phyloP scores from a whole-genome alignment of 441 rosid genomes.

The Breynia disticha region DNA sequence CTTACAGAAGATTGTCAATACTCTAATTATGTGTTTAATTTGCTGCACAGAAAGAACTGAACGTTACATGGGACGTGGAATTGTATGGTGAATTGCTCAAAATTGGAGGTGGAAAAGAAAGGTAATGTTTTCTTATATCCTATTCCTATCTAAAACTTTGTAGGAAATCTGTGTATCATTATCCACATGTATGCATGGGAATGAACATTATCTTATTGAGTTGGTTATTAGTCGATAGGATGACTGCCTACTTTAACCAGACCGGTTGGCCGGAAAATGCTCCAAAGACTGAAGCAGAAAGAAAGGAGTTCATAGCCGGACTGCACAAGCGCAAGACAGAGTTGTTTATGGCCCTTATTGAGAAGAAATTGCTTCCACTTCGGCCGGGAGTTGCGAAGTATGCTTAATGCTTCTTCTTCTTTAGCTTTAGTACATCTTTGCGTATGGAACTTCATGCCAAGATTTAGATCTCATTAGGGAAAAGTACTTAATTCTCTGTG shows the following conservation, averaged over 20 bases:
- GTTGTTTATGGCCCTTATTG: slow-evolving; percentile 85
- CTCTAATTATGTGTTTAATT: background rate
- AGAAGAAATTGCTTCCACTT: slow-evolving; percentile 80
- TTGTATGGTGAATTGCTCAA: slow-evolving; percentile 85
- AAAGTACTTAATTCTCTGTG: too few species aligned
- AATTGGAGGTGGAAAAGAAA: slow-evolving; percentile 94
- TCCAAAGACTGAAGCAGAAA: slow-evolving; percentile 74
- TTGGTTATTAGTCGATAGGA: slow-evolving; percentile 28
- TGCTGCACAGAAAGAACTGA: slow-evolving; percentile 54
- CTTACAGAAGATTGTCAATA: too few species aligned
- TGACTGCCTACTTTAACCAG: slow-evolving; percentile 88
- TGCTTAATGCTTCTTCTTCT: background rate
- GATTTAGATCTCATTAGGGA: too few species aligned
- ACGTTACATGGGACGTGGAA: slow-evolving; percentile 85
- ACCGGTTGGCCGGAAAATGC: slow-evolving; percentile 87
- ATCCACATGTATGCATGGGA: background rate
- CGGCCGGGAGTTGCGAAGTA: slow-evolving; percentile 94
- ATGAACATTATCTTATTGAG: slow-evolving; percentile 2
- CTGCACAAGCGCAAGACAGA: slow-evolving; percentile 86
- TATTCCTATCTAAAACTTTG: too few species aligned
- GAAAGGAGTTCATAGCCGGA: slow-evolving; percentile 74
- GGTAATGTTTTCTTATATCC: slow-evolving; percentile 27
- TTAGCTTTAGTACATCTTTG: background rate
- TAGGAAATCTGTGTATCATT: too few species aligned
- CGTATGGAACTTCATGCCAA: too few species aligned